Evolutionary conservation across 495 filamentous ascomycete species (phyloP).

Genomic region (Chaetomidium leptoderma): DNA sequence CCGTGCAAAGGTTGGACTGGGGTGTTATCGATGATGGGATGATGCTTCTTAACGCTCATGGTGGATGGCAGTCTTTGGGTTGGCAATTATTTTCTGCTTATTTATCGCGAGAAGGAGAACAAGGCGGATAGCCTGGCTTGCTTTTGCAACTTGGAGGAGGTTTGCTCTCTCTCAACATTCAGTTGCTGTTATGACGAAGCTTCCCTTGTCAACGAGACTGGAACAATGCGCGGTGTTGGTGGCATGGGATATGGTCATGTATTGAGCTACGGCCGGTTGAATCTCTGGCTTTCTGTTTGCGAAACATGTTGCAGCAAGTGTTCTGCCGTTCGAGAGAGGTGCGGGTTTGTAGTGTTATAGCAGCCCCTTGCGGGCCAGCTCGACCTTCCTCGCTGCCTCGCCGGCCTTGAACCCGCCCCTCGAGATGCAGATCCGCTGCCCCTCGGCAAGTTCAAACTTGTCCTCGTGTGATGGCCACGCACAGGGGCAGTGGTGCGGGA

Average conservation of each 20-base stretch:
- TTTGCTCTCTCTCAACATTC: too few relatives aligned
- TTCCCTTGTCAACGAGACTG: background rate
- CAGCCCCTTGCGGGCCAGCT: constrained; percentile 77
- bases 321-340: background rate
- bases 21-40: background rate
- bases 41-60: background rate
- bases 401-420: constrained; percentile 75
- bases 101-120: too few relatives aligned
- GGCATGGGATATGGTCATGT: background rate
- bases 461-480: constrained; percentile 75
- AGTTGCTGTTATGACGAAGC: too few relatives aligned
- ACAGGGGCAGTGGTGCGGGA: constrained; percentile 93
- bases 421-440: constrained; percentile 72
- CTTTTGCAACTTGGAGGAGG: too few relatives aligned
- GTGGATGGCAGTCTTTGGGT: too few relatives aligned
- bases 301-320: background rate
- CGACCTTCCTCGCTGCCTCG: constrained; percentile 71
- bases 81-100: too few relatives aligned
- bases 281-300: background rate
- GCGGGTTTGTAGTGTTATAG: constrained; percentile 47
- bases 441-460: constrained; percentile 82
- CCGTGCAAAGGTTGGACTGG: too few relatives aligned
- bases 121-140: too few relatives aligned
- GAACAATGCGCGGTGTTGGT: background rate
- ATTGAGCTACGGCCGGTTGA: background rate